These are phyloP conservation scores for Trichoderma asperellum DNA, from an alignment of 2,329 filamentous ascomycete species.

Conservation along the genomic window DNA sequence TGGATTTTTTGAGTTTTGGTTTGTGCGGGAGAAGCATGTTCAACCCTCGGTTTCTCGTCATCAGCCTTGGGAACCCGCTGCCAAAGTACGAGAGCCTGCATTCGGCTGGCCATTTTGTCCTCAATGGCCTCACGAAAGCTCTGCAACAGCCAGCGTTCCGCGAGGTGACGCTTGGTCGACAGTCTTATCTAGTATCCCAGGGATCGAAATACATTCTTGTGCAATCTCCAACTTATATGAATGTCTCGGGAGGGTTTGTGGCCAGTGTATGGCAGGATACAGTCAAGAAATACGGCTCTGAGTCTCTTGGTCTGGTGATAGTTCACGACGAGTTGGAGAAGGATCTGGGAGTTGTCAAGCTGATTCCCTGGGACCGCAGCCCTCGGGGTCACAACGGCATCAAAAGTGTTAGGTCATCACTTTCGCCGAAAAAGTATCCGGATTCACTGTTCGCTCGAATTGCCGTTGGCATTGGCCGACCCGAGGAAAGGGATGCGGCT, in stretches of 20 bases:
- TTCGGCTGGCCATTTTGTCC: conserved; percentile 80
- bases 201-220: conserved; percentile 66
- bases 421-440: conserved; percentile 50
- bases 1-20: conserved; percentile 12
- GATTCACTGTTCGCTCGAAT: conserved; percentile 60
- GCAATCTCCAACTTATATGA: conserved; percentile 82
- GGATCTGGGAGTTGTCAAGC: conserved; percentile 66
- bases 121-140: conserved; percentile 61
- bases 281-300: conserved; percentile 44
- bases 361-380: conserved; percentile 66
- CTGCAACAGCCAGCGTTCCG: conserved; percentile 54
- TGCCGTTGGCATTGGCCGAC: conserved; percentile 86
- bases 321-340: conserved; percentile 89
- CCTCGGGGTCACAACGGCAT: conserved; percentile 75
- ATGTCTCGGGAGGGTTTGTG: conserved; percentile 75
- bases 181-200: conserved; percentile 54
- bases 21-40: conserved; percentile 39
- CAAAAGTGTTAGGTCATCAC: conserved; percentile 62
- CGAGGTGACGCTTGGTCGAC: conserved; percentile 53
- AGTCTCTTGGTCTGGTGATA: conserved; percentile 64
- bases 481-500: conserved; percentile 65
- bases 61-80: conserved; percentile 85
- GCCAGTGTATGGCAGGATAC: conserved; percentile 66
- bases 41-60: conserved; percentile 68
- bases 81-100: conserved; percentile 80